A percentile compares a stretch with the other conserved stretches of the same genome.
phyloP scores from a whole-genome alignment of 805 yeast species.

The Zygosaccharomyces siamensis region DNA sequence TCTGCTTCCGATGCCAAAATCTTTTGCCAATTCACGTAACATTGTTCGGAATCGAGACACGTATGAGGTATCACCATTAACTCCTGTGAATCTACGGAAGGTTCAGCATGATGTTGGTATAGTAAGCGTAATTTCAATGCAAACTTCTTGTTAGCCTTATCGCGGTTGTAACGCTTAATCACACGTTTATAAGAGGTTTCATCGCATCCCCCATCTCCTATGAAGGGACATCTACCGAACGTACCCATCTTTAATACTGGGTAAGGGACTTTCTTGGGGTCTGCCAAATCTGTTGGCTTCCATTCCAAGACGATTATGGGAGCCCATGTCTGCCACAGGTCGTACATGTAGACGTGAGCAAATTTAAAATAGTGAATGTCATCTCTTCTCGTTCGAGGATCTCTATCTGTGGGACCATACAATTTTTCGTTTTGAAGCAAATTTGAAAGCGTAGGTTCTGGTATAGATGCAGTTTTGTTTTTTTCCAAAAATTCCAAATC shows the following conservation, averaged over 20 bases:
- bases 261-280: constrained; percentile 37
- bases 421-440: constrained; percentile 79
- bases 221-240: constrained; percentile 75
- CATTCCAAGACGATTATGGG: constrained; percentile 85
- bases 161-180: constrained; percentile 31
- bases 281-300: constrained; percentile 39
- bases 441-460: constrained; percentile 45
- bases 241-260: constrained; percentile 32
- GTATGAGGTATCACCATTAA: constrained; percentile 25
- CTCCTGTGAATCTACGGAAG: constrained; percentile 12
- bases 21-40: constrained; percentile 18
- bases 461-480: constrained; percentile 21
- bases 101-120: constrained; percentile 30
- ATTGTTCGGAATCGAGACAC: constrained; percentile 21
- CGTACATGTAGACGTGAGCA: constrained; percentile 74
- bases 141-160: constrained; percentile 28
- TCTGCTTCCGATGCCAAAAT: constrained; percentile 5
- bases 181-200: constrained; percentile 29
- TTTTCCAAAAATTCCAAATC: constrained; percentile 30
- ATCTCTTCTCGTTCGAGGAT: constrained; percentile 77
- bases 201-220: constrained; percentile 45
- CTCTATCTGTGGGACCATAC: constrained; percentile 84
- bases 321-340: constrained; percentile 66
- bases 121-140: constrained; percentile 31
- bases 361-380: constrained; percentile 78